These are phyloP conservation scores for Pseudodiploospora longispora DNA, from an alignment of 2,329 filamentous ascomycete species.

Conservation along the genomic window DNA sequence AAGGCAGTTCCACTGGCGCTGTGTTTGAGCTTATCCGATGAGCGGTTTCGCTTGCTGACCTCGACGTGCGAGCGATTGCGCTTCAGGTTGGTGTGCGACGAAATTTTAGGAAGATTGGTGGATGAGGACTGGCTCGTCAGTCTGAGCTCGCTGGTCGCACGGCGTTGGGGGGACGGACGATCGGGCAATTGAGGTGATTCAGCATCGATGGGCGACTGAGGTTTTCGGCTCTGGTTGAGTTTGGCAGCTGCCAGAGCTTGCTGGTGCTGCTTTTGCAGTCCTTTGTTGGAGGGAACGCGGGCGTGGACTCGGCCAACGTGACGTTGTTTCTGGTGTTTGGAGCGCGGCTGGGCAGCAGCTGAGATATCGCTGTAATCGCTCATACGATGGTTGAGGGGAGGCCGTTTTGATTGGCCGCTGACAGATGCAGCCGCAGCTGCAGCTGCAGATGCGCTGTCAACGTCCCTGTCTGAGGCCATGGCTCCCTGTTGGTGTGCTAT, in stretches of 20 bases:
- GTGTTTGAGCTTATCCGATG: constrained; percentile 44
- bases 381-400: constrained; percentile 29
- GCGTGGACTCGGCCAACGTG: constrained; percentile 39
- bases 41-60: constrained; percentile 43
- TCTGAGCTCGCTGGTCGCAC: constrained; percentile 43
- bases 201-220: constrained; percentile 29
- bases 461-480: constrained; percentile 39
- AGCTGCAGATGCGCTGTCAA: constrained; percentile 33
- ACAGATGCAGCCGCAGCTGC: constrained; percentile 15
- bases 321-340: constrained; percentile 24
- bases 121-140: constrained; percentile 37
- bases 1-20: constrained; percentile 43
- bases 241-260: constrained; percentile 13
- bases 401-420: constrained; percentile 49
- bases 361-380: constrained; percentile 22
- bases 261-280: constrained; percentile 34
- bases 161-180: constrained; percentile 31
- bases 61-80: constrained; percentile 54
- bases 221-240: constrained; percentile 34
- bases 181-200: constrained; percentile 20
- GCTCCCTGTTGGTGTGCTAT: constrained; percentile 11
- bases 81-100: constrained; percentile 47
- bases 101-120: constrained; percentile 43
- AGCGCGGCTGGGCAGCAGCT: constrained; percentile 15
- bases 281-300: constrained; percentile 47